Conservation (phyloP, 352 stramenopile species). For the Pythium biforme region DNA sequence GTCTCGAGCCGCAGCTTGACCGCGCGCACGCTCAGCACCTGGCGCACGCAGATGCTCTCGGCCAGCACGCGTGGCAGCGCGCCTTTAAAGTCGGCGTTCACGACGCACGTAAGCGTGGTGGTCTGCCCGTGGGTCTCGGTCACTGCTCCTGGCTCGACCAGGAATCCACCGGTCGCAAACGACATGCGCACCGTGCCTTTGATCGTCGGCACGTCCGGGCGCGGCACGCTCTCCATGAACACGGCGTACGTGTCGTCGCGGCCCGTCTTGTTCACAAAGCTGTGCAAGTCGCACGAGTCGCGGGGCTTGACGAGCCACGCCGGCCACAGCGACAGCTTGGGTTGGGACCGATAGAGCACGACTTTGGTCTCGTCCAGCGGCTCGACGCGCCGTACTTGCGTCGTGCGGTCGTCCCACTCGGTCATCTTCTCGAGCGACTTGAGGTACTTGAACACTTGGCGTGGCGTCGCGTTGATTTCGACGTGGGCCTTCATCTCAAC, state of each 20-base stretch:
- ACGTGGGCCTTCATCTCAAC: constrained; percentile 79
- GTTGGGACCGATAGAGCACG: constrained; percentile 69
- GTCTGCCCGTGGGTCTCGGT: constrained; percentile 21
- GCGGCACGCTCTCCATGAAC: constrained; percentile 65
- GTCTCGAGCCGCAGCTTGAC: constrained; percentile 55
- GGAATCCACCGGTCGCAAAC: constrained; percentile 65
- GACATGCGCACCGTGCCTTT: constrained; percentile 73
- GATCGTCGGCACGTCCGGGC: constrained; percentile 61
- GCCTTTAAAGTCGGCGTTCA: constrained; percentile 35
- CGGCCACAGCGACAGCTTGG: constrained; percentile 73
- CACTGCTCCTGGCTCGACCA: constrained; percentile 51
- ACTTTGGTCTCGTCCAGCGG: constrained; percentile 59
- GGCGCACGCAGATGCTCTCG: constrained; percentile 73
- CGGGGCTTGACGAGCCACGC: constrained; percentile 77
- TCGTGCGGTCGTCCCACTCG: constrained; percentile 38
- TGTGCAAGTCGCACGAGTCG: constrained; percentile 79
- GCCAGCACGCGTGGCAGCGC: constrained; percentile 64
- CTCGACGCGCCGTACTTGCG: constrained; percentile 52
- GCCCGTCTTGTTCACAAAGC: constrained; percentile 73
- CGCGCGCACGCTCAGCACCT: constrained; percentile 61
- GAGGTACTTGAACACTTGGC: constrained; percentile 61
- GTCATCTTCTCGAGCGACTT: constrained; percentile 39
- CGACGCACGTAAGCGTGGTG: constrained; percentile 28
- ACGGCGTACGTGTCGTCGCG: constrained; percentile 59
- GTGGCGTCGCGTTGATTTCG: constrained; percentile 41